Evolutionary conservation across 192 early-diverging fungal genomes (phyloP), one percentile per base, ranked within the genome.

Genomic region (Coemansia sp.): DNA sequence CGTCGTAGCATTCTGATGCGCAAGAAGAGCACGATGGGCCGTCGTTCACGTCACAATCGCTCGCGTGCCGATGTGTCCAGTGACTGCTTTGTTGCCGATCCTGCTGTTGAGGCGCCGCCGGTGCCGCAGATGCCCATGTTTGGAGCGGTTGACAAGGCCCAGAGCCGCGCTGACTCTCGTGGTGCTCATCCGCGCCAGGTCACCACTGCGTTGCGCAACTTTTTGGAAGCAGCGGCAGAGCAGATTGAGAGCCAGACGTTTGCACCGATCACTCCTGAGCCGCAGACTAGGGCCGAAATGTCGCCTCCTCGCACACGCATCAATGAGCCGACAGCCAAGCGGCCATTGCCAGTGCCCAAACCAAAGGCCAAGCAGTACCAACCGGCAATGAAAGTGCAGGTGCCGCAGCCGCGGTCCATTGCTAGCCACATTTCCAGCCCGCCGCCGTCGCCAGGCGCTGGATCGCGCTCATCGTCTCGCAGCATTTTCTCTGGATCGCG

Each of bases 1-100:
- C 74, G 82, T 14, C 82, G 82, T 59, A 83, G 82, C 38, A 83
- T 81, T 38, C 71, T 83, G 59, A 83, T 83, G 79, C 79, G 74
- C 74, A 76, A 76, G 59, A 82, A 81, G 72, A 81, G 78, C 73
- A 81, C 78, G 3, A 81, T 81, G 78, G 73, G 78, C 14, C 65
- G 73, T 8, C 72, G 78, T 23, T 75, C 78, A 38, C 78, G 78
- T n/a, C 68, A 75, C 55, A 54, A 54, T 16, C 65, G 72, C 22
- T 55, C 55, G 20, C 73, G 78, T 20, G 54, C 59, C 0, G 69
- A 66, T 29, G 60, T 81, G 29, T 61, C 77, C 11, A 26, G 60
- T 54, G 71, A 73, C 43, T 54, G 68, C 11, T 66, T 70, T 20
- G 35, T 26, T 12, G 57, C 54, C 7, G 55, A 61, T 6, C 52